These are phyloP conservation scores for Beta corolliflora DNA, from an alignment of 179 eudicot species.

Conservation along the genomic window DNA sequence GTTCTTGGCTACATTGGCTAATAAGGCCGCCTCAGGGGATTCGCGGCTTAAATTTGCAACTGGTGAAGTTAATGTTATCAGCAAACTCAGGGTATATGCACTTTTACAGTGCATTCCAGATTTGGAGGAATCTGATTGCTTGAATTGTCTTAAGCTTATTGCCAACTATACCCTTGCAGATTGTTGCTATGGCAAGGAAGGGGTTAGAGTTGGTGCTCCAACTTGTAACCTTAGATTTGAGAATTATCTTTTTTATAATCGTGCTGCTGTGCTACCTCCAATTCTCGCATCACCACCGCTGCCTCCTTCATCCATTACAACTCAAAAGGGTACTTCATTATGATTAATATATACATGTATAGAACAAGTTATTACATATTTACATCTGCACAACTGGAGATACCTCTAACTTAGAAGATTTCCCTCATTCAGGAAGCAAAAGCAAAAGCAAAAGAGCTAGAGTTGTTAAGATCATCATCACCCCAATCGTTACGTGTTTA, in stretches of 20 bases:
- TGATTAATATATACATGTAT: too few relatives aligned
- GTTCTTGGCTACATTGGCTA: conserved; percentile 31
- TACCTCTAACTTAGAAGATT: neutral
- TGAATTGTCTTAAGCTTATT: conserved; percentile 24
- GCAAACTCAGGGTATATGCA: conserved; percentile 22
- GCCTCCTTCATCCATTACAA: neutral
- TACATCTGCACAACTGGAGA: neutral
- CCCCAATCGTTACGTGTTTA: conserved; percentile 5
- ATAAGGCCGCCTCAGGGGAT: conserved; percentile 38
- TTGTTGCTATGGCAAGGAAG: conserved; percentile 30
- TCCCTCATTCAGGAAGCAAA: conserved; percentile 17
- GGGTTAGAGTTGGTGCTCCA: conserved; percentile 22
- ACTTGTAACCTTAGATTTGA: conserved; percentile 44
- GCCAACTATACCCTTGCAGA: neutral
- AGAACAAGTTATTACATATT: too few relatives aligned
- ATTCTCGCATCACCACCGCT: neutral
- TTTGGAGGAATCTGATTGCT: conserved; percentile 26
- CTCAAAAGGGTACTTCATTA: conserved; percentile 17
- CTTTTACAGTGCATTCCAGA: conserved; percentile 57
- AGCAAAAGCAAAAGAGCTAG: neutral
- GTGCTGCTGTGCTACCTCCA: conserved; percentile 16
- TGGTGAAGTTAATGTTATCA: conserved; percentile 21
- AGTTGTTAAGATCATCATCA: conserved; percentile 1
- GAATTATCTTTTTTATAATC: conserved; percentile 24
- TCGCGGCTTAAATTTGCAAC: conserved; percentile 39